Percentiles rank a stretch among this genome's conserved stretches.
phyloP scores from a whole-genome alignment of 2,329 filamentous ascomycete genomes.

The Neophaeococcomyces aloes region DNA sequence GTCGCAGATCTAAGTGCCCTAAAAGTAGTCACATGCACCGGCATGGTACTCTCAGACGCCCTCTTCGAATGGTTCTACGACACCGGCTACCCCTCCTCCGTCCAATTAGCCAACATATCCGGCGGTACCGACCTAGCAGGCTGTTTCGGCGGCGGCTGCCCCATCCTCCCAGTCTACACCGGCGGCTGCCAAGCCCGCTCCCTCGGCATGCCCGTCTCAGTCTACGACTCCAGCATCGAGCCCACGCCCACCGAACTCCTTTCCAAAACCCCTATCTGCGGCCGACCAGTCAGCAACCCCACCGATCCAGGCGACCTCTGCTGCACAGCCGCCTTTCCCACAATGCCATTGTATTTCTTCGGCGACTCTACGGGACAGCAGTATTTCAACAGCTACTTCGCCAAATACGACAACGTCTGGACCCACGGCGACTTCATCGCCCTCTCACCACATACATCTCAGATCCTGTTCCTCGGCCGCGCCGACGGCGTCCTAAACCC shows the following conservation, averaged over 20 bases:
- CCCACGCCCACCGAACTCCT: background rate
- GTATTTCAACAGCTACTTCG: conserved; percentile 36
- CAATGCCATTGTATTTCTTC: conserved; percentile 60
- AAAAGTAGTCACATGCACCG: conserved; percentile 56
- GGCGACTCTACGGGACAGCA: conserved; percentile 42
- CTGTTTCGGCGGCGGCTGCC: conserved; percentile 45
- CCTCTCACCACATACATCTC: conserved; percentile 56
- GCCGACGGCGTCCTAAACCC: conserved; percentile 54
- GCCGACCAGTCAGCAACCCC: conserved; percentile 42
- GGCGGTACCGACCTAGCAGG: conserved; percentile 47
- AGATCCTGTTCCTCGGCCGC: conserved; percentile 56
- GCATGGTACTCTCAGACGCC: conserved; percentile 69
- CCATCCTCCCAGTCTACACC: conserved; percentile 54
- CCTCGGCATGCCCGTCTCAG: conserved; percentile 45
- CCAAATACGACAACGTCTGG: conserved; percentile 49
- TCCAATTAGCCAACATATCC: conserved; percentile 46
- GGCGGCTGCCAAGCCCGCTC: conserved; percentile 47
- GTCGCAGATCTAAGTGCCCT: conserved; percentile 54
- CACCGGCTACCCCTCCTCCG: conserved; percentile 53
- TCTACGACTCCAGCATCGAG: conserved; percentile 33
- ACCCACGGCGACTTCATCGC: conserved; percentile 73
- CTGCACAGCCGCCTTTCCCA: conserved; percentile 60
- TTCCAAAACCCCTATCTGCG: conserved; percentile 33
- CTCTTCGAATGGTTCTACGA: conserved; percentile 76
- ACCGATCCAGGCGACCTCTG: conserved; percentile 69